Evolutionary conservation across 208 protist species (phyloP), one percentile per base, ranked within the genome.

Genomic region (Leishmania guyanensis): DNA sequence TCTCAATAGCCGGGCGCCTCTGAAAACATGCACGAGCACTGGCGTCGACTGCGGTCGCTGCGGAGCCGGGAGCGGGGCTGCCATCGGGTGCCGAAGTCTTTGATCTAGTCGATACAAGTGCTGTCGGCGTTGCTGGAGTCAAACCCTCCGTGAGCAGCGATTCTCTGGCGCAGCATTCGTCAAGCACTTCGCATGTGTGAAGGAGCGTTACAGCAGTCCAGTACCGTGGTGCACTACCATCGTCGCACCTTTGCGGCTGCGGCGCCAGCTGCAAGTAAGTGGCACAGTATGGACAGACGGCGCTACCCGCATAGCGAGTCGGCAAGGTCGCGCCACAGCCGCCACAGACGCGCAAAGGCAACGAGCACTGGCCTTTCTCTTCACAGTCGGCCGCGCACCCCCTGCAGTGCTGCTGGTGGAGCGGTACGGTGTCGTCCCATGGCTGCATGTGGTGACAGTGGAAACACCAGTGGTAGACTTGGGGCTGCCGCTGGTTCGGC

Each of bases 251-350:
- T 66, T 68, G 58, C 5, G 60, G 43, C 64, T 77, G 77, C 60
- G 56, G 48, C 12, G 48, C 64, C 3, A 76, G 73, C 36, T 36
- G 50, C 29, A 87, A 53, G 54, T 85, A 89, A 14, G 74, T 75
- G 1, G 80, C 84, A 56, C 88, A 91, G 65, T 51, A 43, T 5
- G 85, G 80, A 72, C 88, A 91, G 50, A 89, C 84, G 46, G 78
- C 82, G 46, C 80, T 69, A 12, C 75, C 75, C 51, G 43, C 78
- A 51, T 81, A 78, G 56, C 50, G 29, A 43, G 54, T 14, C 1
- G 76, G 82, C 54, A 91, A 53, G 65, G 33, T 14, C 14, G 22
- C 54, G 39, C 77, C 73, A 48, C 88, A 91, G 26, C 75, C 56
- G 10, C 60, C 77, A 54, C 88, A 91, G 46, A 10, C 2, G 33